A percentile compares a stretch with the other conserved stretches of the same genome.
Evolutionary conservation across 768 basidiomycete genomes (phyloP).

Genomic region (Mycena indigotica): DNA sequence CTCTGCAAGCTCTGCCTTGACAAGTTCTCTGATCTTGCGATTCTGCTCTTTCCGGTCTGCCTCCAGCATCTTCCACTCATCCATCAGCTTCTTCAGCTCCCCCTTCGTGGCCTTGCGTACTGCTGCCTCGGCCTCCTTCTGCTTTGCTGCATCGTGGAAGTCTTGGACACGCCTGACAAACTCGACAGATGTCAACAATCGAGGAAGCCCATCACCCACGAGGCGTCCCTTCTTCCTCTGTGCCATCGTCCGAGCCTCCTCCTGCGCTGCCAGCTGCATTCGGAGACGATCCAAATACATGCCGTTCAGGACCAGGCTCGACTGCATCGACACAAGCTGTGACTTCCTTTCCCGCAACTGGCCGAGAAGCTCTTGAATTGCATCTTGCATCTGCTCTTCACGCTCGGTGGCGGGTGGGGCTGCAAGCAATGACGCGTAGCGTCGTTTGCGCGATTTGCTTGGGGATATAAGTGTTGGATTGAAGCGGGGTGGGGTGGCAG

Average conservation of each 20-base stretch:
- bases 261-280: slow-evolving; percentile 21
- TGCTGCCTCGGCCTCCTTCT: too few species aligned
- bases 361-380: neutral
- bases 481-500: neutral
- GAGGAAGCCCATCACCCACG: neutral
- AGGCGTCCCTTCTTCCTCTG: neutral
- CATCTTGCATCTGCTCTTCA: slow-evolving; percentile 7
- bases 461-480: slow-evolving; percentile 1
- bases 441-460: neutral
- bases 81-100: too few species aligned
- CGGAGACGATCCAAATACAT: slow-evolving; percentile 20
- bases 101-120: too few species aligned
- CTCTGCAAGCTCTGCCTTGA: too few species aligned
- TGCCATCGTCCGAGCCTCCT: slow-evolving; percentile 4
- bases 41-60: too few species aligned
- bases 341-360: slow-evolving; percentile 3
- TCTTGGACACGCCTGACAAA: too few species aligned
- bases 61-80: too few species aligned
- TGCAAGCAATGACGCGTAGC: neutral
- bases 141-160: too few species aligned
- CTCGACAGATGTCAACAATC: too few species aligned
- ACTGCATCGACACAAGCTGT: slow-evolving; percentile 16
- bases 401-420: neutral
- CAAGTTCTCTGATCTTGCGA: too few species aligned
- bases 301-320: slow-evolving; percentile 15